These are phyloP conservation scores for Crithidia bombi DNA, from an alignment of 208 protist species.

Conservation along the genomic window DNA sequence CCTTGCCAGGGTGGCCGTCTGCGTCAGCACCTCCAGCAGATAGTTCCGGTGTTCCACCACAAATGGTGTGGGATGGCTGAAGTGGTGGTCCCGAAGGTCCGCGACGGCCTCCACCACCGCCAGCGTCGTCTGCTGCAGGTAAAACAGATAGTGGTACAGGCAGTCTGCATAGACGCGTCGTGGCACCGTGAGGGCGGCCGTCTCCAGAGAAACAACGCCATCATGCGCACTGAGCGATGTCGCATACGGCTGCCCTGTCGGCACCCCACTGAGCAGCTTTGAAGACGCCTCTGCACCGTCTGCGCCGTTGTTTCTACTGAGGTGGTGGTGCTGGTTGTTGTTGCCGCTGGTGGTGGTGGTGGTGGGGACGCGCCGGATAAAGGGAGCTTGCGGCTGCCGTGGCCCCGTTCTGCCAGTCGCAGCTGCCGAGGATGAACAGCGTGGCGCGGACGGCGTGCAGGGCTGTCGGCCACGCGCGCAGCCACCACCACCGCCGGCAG, in stretches of 20 bases:
- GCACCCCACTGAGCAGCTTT: no score
- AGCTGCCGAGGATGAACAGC: neutral
- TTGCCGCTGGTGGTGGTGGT: neutral
- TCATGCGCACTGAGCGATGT: neutral
- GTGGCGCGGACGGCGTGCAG: neutral
- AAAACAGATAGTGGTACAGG: slow-evolving; percentile 41
- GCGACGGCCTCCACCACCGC: slow-evolving; percentile 40
- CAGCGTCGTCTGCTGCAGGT: slow-evolving; percentile 44
- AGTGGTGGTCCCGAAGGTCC: slow-evolving; percentile 25
- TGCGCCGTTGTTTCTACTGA: neutral
- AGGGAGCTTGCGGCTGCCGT: neutral
- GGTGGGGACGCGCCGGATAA: neutral
- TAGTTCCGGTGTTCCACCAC: slow-evolving; percentile 50
- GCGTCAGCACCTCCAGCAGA: slow-evolving; percentile 41
- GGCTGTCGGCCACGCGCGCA: neutral
- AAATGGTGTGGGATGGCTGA: slow-evolving; percentile 38
- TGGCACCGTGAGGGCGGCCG: slow-evolving; percentile 2
- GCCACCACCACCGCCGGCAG: neutral
- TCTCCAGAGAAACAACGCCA: slow-evolving; percentile 1
- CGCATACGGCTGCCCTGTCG: neutral
- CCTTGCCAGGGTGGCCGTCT: slow-evolving; percentile 33
- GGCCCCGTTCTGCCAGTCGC: neutral
- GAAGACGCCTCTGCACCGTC: neutral
- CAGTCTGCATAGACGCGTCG: slow-evolving; percentile 37
- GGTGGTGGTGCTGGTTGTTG: no score